These are phyloP conservation scores for Apophysomyces trapeziformis DNA, from an alignment of 371 early-diverging fungal genomes.

Conservation along the genomic window DNA sequence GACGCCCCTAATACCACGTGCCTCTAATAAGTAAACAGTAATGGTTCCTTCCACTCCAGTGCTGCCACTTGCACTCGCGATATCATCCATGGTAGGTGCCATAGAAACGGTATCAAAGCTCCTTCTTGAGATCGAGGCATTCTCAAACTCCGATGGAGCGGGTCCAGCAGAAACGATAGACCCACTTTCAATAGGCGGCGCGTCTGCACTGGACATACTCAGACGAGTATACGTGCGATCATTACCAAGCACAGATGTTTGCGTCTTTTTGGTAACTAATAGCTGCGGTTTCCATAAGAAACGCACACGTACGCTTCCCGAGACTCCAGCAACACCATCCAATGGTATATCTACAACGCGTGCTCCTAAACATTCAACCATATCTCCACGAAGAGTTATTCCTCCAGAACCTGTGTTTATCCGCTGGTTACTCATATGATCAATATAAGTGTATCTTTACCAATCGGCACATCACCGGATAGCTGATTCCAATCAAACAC, in stretches of 20 bases:
- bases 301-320: constrained; percentile 39
- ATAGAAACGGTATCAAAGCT: constrained; percentile 20
- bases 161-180: constrained; percentile 9
- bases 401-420: constrained; percentile 41
- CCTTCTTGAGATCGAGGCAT: constrained; percentile 11
- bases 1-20: constrained; percentile 57
- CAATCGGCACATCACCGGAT: constrained; percentile 61
- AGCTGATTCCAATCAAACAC: constrained; percentile 87
- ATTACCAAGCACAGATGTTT: constrained; percentile 37
- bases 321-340: constrained; percentile 40
- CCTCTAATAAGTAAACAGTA: constrained; percentile 52
- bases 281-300: constrained; percentile 55
- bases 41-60: constrained; percentile 31
- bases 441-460: constrained; percentile 20
- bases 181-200: not conserved
- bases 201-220: not conserved
- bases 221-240: constrained; percentile 20
- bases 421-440: not conserved
- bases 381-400: constrained; percentile 45
- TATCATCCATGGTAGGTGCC: constrained; percentile 7
- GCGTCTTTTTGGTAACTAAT: constrained; percentile 36
- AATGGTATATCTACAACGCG: constrained; percentile 42
- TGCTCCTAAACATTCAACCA: constrained; percentile 45
- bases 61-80: constrained; percentile 4
- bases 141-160: not conserved